Conservation (phyloP, 345 rosid species). For the Diplotaxis tenuifolia region DNA sequence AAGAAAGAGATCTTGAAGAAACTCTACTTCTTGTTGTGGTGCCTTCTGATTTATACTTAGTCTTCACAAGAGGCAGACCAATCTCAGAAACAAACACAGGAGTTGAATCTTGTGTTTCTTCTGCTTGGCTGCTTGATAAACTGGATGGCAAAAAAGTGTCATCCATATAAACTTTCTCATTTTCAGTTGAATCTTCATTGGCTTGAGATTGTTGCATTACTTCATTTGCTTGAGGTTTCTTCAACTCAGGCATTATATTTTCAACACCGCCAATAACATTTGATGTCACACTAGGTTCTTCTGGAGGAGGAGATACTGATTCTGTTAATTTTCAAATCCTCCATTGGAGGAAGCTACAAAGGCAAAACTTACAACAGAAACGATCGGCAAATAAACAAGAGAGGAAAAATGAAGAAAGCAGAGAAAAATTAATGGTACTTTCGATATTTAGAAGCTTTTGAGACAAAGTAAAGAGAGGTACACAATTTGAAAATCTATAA, state of each 20-base stretch:
- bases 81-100: constrained; percentile 22
- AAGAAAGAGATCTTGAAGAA: constrained; percentile 26
- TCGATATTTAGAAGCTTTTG: constrained; percentile 1
- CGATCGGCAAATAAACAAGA: background rate
- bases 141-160: constrained; percentile 21
- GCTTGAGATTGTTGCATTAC: constrained; percentile 12
- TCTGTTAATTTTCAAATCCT: constrained; percentile 42
- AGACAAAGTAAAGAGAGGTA: constrained; percentile 33
- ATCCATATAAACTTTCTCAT: constrained; percentile 28
- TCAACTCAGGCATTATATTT: background rate
- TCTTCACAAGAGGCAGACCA: constrained; percentile 42
- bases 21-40: constrained; percentile 5
- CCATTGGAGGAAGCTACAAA: constrained; percentile 43
- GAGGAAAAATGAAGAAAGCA: constrained; percentile 16
- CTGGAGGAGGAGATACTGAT: constrained; percentile 34
- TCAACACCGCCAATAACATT: constrained; percentile 17
- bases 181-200: background rate
- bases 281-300: constrained; percentile 24
- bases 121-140: constrained; percentile 22
- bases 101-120: constrained; percentile 13
- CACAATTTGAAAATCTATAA: constrained; percentile 15
- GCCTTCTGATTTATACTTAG: constrained; percentile 28
- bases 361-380: constrained; percentile 3
- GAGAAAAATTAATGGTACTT: background rate
- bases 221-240: constrained; percentile 18